Evolutionary conservation across 2,329 filamentous ascomycete species (phyloP).

Genomic region (Trichoderma citrinoviride): DNA sequence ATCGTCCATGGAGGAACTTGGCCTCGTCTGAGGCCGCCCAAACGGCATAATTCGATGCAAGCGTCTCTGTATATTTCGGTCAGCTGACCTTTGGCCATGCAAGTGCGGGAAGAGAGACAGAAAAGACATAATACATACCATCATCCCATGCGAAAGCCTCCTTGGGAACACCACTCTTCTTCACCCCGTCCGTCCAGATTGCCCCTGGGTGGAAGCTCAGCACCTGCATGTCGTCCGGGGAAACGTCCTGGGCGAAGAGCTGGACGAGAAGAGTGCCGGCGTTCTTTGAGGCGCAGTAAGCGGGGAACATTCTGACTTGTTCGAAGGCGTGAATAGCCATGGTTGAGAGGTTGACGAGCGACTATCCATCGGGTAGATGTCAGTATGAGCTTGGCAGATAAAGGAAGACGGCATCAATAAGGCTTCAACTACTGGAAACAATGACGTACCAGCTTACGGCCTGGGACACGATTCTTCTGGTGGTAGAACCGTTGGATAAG

Average conservation of each 20-base stretch:
- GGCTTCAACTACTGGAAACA: too few relatives aligned
- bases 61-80: background rate
- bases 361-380: background rate
- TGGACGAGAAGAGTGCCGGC: conserved; percentile 35
- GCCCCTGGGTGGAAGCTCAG: conserved; percentile 39
- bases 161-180: conserved; percentile 20
- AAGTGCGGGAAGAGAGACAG: background rate
- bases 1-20: conserved; percentile 40
- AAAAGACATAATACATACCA: background rate
- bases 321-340: conserved; percentile 27
- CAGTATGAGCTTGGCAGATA: background rate
- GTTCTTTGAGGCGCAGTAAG: conserved; percentile 38
- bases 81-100: background rate
- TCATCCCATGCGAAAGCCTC: conserved; percentile 3
- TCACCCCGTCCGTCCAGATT: conserved; percentile 32
- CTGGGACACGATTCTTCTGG: conserved; percentile 29
- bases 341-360: conserved; percentile 10
- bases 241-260: conserved; percentile 33
- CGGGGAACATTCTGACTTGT: conserved; percentile 19
- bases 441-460: conserved; percentile 26
- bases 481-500: conserved; percentile 34
- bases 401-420: background rate
- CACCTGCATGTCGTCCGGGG: conserved; percentile 37
- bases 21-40: conserved; percentile 42
- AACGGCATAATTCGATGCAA: conserved; percentile 33